Evolutionary conservation across 306 rosid genomes (phyloP), one percentile per base, ranked within the genome.

Genomic region (Cucumis hystrix): DNA sequence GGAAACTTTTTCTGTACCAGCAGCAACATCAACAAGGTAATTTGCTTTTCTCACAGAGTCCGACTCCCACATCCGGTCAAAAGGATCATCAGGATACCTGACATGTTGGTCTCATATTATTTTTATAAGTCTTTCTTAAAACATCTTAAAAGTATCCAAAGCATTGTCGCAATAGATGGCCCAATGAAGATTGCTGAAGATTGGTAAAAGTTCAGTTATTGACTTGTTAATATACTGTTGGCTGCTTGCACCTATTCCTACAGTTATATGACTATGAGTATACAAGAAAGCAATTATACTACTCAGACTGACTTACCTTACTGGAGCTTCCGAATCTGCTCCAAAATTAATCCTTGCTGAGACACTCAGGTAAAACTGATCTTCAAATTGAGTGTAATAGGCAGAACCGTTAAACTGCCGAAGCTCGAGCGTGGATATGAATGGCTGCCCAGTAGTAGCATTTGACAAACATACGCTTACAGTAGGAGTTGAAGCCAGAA

Each of bases 341-440:
- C 99, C 99, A 74, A 95, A 95, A 82, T 95, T 95, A 66, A 95
- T 92, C 90, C 99, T 92, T 11, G 99, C 99, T 59, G 99, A 88
- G 86, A 95, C 93, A 79, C 97, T 89, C 75, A 95, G 97, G 91
- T 90, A 95, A 83, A 79, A 87, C 30, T 63, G 86, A 61, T 89
- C 82, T 77, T 95, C 99, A 74, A 6, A 82, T 0, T 79, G 87
- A 23, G 97, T 88, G 66, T 79, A 92, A 75, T 95, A 95, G 78
- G 81, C 76, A 0, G 99, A 95, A 76, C 97, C 97, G 77, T 95
- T 95, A 88, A 95, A 95, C 77, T 92, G 97, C 60, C 99, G 89
- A 61, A 95, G 97, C 86, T 95, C 99, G 73, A 95, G 97, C 0
- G 99, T 90, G 15, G 99, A 95, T 81, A 95, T 92, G 85, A 95